Percentiles rank a stretch among this genome's conserved stretches.
phyloP scores from a whole-genome alignment of 2,329 filamentous ascomycete species.

The Penicillium sp. region DNA sequence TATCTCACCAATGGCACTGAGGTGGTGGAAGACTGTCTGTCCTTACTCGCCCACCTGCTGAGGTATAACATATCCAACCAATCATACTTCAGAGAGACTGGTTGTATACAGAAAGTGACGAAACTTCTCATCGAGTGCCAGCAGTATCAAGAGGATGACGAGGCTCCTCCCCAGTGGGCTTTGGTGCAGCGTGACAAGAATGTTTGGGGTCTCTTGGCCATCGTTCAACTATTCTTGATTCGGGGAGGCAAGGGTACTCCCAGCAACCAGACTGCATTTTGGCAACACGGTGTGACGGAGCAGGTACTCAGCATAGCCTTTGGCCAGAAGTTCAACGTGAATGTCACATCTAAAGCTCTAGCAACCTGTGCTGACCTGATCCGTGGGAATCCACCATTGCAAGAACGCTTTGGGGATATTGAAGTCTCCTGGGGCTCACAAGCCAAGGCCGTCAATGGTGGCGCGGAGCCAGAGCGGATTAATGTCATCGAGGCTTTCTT shows the following conservation, averaged over 20 bases:
- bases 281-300: slow-evolving; percentile 76
- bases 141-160: slow-evolving; percentile 49
- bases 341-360: slow-evolving; percentile 84
- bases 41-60: slow-evolving; percentile 84
- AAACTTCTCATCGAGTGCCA: slow-evolving; percentile 64
- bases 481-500: slow-evolving; percentile 94
- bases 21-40: slow-evolving; percentile 88
- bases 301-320: slow-evolving; percentile 83
- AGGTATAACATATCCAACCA: slow-evolving; percentile 89
- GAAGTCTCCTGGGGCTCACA: slow-evolving; percentile 57
- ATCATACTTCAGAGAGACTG: slow-evolving; percentile 87
- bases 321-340: slow-evolving; percentile 67
- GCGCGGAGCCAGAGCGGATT: slow-evolving; percentile 57
- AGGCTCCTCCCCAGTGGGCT: slow-evolving; percentile 71
- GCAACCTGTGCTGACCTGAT: slow-evolving; percentile 87
- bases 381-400: slow-evolving; percentile 72
- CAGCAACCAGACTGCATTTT: slow-evolving; percentile 83
- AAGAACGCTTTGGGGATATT: slow-evolving; percentile 86
- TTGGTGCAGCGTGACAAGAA: slow-evolving; percentile 82
- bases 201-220: slow-evolving; percentile 82
- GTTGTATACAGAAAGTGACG: slow-evolving; percentile 72
- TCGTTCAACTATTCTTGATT: slow-evolving; percentile 82
- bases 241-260: slow-evolving; percentile 76
- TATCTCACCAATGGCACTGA: slow-evolving; percentile 79
- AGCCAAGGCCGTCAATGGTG: slow-evolving; percentile 34